Evolutionary conservation across 2,329 filamentous ascomycete species (phyloP), one percentile per base, ranked within the genome.

Genomic region (Hypoxylon sp.): DNA sequence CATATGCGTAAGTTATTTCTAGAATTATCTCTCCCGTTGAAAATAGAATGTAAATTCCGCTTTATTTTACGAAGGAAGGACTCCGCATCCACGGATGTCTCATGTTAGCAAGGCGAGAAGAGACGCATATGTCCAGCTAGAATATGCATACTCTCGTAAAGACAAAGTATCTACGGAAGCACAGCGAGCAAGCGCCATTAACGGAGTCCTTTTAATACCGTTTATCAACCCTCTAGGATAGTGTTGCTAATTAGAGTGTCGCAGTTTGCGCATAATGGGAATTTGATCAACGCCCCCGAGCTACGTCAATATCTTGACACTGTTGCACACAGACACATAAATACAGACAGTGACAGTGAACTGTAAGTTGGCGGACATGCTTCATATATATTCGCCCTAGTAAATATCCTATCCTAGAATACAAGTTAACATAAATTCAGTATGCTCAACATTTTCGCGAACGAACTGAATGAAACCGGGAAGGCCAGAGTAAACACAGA

Each of bases 241-340:
- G 25, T 2, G 28, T 45, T 19, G 34, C 65, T 67, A 53, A 67
- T n/a, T 52, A 4, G 1, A 48, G 17, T 46, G 13, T 21, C 23
- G 5, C 30, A 68, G 65, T 87, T 96, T 77, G 87, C 90, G 21
- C 91, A 96, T 81, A 97, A 97, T 76, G 94, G 94, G 66, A 97
- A 97, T 80, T 84, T 97, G 50, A 92, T 97, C 83, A 87, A 97
- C 76, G 88, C 90, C 4, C 85, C 85, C 1, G 89, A 92, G 57
- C 83, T 97, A 51, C 89, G 87, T 78, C 81, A 84, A 67, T 93
- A 90, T 76, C 84, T 97, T 52, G 93, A 97, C 75, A 83, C 90
- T 70, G 91, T 92, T 71, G 93, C 92, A 6, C 93, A 93, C 77
- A 87, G 93, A 72, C 93, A 97, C 79, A 92, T 96, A 83, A 97